Evolutionary conservation across 306 rosid genomes (phyloP), one percentile per base, ranked within the genome.

Genomic region (Casuarina equisetifolia): DNA sequence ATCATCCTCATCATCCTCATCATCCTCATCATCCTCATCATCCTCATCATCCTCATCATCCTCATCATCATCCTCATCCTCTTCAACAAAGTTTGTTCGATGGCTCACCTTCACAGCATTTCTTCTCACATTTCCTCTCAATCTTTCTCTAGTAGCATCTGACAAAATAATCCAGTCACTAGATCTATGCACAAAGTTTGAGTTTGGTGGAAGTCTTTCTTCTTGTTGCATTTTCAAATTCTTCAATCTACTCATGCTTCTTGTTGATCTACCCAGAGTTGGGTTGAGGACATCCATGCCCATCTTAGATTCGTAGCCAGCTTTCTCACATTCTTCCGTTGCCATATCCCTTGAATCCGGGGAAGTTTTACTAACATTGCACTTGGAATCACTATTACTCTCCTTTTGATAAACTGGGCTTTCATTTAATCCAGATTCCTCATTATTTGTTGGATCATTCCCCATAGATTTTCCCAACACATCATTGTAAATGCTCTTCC

Each of bases 171-270:
- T n/a, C 38, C 3, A 10, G 20, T 57, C 36, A 57, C 63, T 57
- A 57, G 19, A 57, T 38, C 9, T 40, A 42, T n/a, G 8, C 35
- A 40, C n/a, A 3, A 3, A n/a, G 11, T 66, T 19, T 3, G 50
- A 3, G 3, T 17, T 32, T 16, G 50, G 11, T 42, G 50, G 42
- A 8, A 40, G 39, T 58, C 15, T 25, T 5, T 58, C 70, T 66
- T 66, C 70, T 8, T 40, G 70, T 17, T 66, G 12, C 50, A 16
- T 17, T n/a, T 35, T 42, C 16, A 45, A 40, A 66, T 67, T 67
- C 71, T 63, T 43, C 67, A 43, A 74, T 70, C 71, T 74, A 42
- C 79, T 55, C 85, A 74, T 81, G 83, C 76, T 86, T 86, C 82
- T 83, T 9, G 85, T 71, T 38, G 53, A 74, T 77, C 76, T 69